Evolutionary conservation across 179 eudicot genomes (phyloP).

Genomic region (Beta macrorhiza): DNA sequence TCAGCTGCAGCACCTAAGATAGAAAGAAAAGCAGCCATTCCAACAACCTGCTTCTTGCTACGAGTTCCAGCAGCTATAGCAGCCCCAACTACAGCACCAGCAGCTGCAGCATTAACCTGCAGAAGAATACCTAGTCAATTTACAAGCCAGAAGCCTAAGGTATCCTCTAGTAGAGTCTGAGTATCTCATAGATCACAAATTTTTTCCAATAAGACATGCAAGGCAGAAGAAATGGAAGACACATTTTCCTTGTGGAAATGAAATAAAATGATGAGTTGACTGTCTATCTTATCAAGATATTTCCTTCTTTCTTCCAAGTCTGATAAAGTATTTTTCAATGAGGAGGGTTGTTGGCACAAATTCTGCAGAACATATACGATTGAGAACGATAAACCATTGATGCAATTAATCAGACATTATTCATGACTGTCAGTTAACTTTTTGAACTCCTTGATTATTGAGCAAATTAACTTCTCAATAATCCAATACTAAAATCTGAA

Average conservation of each 20-base stretch:
- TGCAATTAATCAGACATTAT: not conserved
- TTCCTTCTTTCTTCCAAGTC: conserved; percentile 1
- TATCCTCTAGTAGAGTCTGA: not conserved
- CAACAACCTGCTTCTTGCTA: conserved; percentile 72
- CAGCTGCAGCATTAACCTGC: conserved; percentile 71
- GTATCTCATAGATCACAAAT: not conserved
- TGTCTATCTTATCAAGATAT: not conserved
- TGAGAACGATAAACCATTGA: not conserved
- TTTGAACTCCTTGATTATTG: not conserved
- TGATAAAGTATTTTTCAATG: not conserved
- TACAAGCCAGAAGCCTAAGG: not conserved
- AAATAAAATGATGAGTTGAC: not conserved
- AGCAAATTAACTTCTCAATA: not conserved
- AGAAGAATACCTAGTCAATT: conserved; percentile 14
- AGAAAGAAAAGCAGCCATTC: conserved; percentile 58
- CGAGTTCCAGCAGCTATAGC: conserved; percentile 66
- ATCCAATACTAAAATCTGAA: not conserved
- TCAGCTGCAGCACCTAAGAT: conserved; percentile 54
- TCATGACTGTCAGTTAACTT: not conserved
- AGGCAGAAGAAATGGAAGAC: not conserved
- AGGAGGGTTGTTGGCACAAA: conserved; percentile 6
- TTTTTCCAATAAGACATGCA: not conserved
- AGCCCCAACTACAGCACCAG: conserved; percentile 83
- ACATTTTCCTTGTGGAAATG: not conserved
- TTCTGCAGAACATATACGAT: not conserved